Percentiles rank a stretch among this genome's conserved stretches.
phyloP scores from a whole-genome alignment of 148 eudicot species.

The Vaccinium darrowii region DNA sequence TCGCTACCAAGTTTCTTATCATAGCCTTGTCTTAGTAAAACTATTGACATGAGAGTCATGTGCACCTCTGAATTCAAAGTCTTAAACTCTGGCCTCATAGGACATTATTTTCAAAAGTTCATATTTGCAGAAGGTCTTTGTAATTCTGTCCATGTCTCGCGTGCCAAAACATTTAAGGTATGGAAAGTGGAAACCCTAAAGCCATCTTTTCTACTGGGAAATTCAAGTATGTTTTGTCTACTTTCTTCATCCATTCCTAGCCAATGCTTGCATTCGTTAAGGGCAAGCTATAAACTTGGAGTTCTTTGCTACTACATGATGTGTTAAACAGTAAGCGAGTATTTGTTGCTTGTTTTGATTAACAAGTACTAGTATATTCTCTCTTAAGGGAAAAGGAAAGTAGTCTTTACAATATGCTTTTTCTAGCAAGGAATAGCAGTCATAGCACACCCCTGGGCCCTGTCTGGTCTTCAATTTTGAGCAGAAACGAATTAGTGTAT shows the following conservation, averaged over 20 bases:
- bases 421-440: neutral
- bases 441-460: neutral
- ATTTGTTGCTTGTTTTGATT: neutral
- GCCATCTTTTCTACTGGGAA: too few relatives aligned
- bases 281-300: neutral
- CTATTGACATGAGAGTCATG: too few relatives aligned
- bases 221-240: too few relatives aligned
- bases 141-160: neutral
- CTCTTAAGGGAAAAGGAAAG: neutral
- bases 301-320: neutral
- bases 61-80: neutral
- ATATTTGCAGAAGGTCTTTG: too few relatives aligned
- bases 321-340: neutral
- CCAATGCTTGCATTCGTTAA: neutral
- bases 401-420: neutral
- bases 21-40: too few relatives aligned
- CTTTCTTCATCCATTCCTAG: neutral
- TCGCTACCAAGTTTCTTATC: too few relatives aligned
- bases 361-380: neutral
- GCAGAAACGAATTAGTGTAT: neutral
- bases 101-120: neutral
- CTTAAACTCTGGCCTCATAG: neutral
- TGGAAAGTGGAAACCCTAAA: too few relatives aligned
- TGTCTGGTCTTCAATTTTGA: neutral
- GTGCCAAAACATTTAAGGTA: neutral